Evolutionary conservation across 2,329 filamentous ascomycete genomes (phyloP).

Genomic region (Apiospora arundinis): DNA sequence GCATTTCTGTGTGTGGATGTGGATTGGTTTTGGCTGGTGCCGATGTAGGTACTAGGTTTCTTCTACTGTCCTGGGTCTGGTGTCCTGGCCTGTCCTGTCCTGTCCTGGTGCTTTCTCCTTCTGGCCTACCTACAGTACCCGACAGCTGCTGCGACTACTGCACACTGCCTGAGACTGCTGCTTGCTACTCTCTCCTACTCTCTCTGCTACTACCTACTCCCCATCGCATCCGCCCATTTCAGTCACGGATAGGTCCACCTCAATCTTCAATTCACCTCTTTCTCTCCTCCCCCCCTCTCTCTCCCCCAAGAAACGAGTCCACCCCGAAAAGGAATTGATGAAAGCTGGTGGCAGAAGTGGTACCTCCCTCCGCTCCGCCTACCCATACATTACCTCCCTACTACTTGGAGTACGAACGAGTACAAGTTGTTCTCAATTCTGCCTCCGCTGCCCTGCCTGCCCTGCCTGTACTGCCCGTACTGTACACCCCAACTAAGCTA

Average conservation of each 20-base stretch:
- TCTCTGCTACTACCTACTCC: neutral
- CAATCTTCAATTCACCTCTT: slow-evolving; percentile 6
- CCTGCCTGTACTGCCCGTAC: neutral
- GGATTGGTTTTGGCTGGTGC: neutral
- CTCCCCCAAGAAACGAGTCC: slow-evolving; percentile 14
- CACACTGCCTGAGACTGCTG: slow-evolving; percentile 4
- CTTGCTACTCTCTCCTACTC: neutral
- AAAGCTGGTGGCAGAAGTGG: slow-evolving; percentile 11
- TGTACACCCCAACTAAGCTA: slow-evolving; percentile 14
- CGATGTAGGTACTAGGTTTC: slow-evolving; percentile 7
- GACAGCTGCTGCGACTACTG: slow-evolving; percentile 6
- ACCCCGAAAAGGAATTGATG: slow-evolving; percentile 13
- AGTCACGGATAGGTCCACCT: slow-evolving; percentile 9
- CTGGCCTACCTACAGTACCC: neutral
- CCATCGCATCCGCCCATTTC: slow-evolving; percentile 15
- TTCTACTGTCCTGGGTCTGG: neutral
- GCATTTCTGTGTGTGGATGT: neutral
- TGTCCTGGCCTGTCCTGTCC: neutral
- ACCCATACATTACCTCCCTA: slow-evolving; percentile 9
- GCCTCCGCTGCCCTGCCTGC: neutral
- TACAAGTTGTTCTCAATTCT: slow-evolving; percentile 15
- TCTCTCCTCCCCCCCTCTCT: neutral
- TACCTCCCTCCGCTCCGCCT: slow-evolving; percentile 1
- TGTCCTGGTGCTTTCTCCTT: neutral
- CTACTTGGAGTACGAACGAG: slow-evolving; percentile 4